Evolutionary conservation across 164 flowering plant genomes (phyloP), one percentile per base, ranked within the genome.

Genomic region (Vitis rotundifolia): DNA sequence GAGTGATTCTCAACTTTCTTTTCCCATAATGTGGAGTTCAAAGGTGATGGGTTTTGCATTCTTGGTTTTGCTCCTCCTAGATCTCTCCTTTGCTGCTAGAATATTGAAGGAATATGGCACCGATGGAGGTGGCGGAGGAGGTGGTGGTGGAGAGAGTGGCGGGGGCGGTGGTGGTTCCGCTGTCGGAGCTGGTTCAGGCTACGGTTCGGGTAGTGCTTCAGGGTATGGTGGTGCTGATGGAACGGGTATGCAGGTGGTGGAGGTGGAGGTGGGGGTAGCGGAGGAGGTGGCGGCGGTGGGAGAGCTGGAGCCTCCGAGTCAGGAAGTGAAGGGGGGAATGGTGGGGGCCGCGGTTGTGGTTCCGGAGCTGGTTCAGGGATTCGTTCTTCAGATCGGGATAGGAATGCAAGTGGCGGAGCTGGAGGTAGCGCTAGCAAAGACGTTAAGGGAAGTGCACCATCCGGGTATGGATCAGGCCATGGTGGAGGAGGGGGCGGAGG

Each of bases 41-140:
- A 73, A 37, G 69, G 66, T 73, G 64, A 48, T 72, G 22, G 79
- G 73, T 11, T 55, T 55, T 60, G 73, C 77, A 49, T 64, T 79
- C 60, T 48, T 79, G 70, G 66, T 71, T 55, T 58, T 80, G 78
- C 59, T 80, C 18, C 8, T 80, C n/a, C 68, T 74, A 51, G 80
- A 80, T 22, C 15, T 74, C 8, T 29, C 64, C 37, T 55, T 80
- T 69, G 83, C 80, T 37, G 78, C 76, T 14, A 80, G 83, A 69
- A 18, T 37, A 15, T 15, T 28, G 2, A 63, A 49, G 57, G 59
- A 31, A 31, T 0, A 31, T 31, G 44, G 44, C 44, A 5, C 6
- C 15, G 5, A 11, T 55, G 6, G 73, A 5, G 11, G n/a, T 13
- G 62, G 47, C 13, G 72, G 68, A 0, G 48, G 22, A 7, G 73